These are phyloP conservation scores for Malassezia japonica DNA, from an alignment of 1,284 basidiomycete species.

Conservation along the genomic window DNA sequence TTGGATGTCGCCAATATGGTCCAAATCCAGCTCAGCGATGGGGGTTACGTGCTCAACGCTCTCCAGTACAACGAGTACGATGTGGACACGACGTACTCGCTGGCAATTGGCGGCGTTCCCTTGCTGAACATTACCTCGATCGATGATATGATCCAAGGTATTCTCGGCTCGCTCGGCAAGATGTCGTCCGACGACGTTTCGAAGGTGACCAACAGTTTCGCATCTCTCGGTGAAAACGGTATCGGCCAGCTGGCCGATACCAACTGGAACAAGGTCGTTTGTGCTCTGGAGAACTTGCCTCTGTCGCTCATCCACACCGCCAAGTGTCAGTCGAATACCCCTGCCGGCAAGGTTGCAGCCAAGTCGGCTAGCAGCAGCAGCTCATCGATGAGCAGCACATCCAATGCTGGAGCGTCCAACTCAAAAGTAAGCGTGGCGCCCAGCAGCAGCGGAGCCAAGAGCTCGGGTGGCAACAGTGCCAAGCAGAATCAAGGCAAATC, in stretches of 20 bases:
- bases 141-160: background rate
- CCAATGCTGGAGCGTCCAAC: background rate
- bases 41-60: constrained; percentile 21
- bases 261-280: constrained; percentile 4
- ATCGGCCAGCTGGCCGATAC: constrained; percentile 1
- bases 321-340: background rate
- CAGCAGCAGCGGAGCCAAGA: too few relatives aligned
- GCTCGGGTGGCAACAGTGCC: too few relatives aligned
- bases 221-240: background rate
- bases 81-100: constrained; percentile 20
- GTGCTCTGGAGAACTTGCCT: constrained; percentile 5
- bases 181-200: background rate
- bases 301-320: constrained; percentile 10
- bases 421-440: background rate
- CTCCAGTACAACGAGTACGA: constrained; percentile 29
- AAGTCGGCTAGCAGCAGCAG: background rate
- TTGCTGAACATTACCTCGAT: constrained; percentile 5
- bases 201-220: background rate
- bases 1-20: constrained; percentile 28
- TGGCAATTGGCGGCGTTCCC: constrained; percentile 11
- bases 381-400: background rate
- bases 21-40: constrained; percentile 10
- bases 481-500: too few relatives aligned
- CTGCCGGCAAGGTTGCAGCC: constrained; percentile 1
- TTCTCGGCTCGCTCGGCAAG: background rate